phyloP scores from a whole-genome alignment of 1,284 basidiomycete genomes.

The Microbotryum lychnidis-dioicae region DNA sequence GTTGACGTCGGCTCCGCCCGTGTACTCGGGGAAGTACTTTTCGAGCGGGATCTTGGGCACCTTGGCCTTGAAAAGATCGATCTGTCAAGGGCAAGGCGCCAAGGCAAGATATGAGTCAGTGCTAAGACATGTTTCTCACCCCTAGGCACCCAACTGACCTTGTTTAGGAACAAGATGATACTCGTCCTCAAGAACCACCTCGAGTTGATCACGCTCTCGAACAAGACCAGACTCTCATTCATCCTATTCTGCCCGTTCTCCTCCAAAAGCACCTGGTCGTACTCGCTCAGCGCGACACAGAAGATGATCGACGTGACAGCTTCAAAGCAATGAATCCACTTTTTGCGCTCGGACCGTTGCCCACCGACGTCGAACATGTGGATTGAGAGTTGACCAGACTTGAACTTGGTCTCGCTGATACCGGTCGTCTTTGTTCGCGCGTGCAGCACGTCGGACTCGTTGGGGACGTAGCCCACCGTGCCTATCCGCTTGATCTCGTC shows the following conservation, averaged over 20 bases:
- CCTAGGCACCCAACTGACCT: constrained; percentile 15
- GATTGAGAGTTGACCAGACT: constrained; percentile 45
- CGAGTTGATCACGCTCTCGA: constrained; percentile 95
- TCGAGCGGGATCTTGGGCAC: constrained; percentile 78
- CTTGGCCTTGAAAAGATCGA: constrained; percentile 90
- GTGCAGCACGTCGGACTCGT: constrained; percentile 78
- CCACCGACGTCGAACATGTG: constrained; percentile 86
- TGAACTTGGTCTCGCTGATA: constrained; percentile 70
- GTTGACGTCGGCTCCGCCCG: constrained; percentile 83
- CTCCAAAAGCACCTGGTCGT: constrained; percentile 87
- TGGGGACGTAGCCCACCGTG: constrained; percentile 68
- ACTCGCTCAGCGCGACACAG: constrained; percentile 75
- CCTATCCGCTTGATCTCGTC: constrained; percentile 74
- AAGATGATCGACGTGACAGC: constrained; percentile 69
- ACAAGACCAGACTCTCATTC: constrained; percentile 84
- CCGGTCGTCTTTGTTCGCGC: constrained; percentile 87
- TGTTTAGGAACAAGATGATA: constrained; percentile 39
- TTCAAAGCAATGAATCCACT: constrained; percentile 53
- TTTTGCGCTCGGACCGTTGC: constrained; percentile 78
- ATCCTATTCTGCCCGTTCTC: constrained; percentile 92
- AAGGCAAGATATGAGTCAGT: not conserved
- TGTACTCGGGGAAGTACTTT: constrained; percentile 89
- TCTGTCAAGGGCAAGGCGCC: constrained; percentile 39
- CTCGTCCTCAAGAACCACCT: constrained; percentile 68
- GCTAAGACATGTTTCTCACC: not conserved